Base-by-base conservation (phyloP, 192 early-diverging fungal species). In the Backusella liffmaniae region DNA sequence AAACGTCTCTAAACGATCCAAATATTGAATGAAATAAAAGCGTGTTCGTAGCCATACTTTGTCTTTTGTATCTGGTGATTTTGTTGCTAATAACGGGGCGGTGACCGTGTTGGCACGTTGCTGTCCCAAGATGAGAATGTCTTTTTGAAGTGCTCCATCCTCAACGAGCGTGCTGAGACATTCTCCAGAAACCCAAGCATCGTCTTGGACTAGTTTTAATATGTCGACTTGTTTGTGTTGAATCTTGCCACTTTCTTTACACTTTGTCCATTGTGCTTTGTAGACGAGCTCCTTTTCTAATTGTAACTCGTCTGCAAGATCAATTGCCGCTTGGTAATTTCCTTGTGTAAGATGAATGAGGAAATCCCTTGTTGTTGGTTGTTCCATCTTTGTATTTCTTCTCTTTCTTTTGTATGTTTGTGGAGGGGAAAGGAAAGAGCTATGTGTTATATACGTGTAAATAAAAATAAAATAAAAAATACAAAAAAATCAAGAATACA, bases 1-100 rank as follows among this genome's bases (percentile, higher is more conserved):
- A 81, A 86, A 89, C 0, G 91, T 92, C 5, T 83, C 84, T 44
- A 94, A 73, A 26, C 91, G 81, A 74, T 92, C 90, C 2, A 91
- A 69, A 56, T 91, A 91, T 29, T 90, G 83, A 9, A 93, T 74
- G 7, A 91, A 80, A 42, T 84, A 86, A 73, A 83, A 79, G 6
- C 92, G 83, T 62, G 82, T 86, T 70, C 87, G 70, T 59, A 87
- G 83, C 75, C 82, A 83, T 30, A 85, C 80, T 46, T 71, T n/a
- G 26, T 78, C 41, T 13, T 84, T 81, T 18, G 76, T 75, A 5
- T 84, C 16, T 30, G 76, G 37, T 39, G 26, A 9, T 56, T 18
- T 7, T 53, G 29, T 36, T 81, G 41, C 66, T 71, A 7, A 68
- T 59, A 81, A 37, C 62, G 70, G 44, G 74, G 80, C 79, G 41